Conservation (phyloP, 2,329 filamentous ascomycete species). For the Microsporum audouinii region DNA sequence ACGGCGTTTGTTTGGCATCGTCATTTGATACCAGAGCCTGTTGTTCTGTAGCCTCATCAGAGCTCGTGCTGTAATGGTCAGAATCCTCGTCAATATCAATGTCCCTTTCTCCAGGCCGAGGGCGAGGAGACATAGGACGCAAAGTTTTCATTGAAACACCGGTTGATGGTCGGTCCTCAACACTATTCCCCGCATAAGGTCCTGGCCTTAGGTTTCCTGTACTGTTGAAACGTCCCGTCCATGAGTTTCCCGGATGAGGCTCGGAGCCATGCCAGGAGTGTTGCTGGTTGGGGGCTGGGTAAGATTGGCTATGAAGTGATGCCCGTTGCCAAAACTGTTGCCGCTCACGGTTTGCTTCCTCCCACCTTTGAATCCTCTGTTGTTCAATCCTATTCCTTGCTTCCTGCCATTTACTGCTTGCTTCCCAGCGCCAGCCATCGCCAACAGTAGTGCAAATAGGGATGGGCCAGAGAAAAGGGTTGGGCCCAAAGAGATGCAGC, state of each 20-base stretch:
- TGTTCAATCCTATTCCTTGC: conserved; percentile 51
- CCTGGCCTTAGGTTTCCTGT: neutral
- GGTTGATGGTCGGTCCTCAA: conserved; percentile 24
- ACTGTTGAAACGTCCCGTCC: neutral
- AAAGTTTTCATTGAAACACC: conserved; percentile 36
- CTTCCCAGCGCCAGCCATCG: conserved; percentile 91
- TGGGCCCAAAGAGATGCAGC: conserved; percentile 66
- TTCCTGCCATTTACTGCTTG: conserved; percentile 65
- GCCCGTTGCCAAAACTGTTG: conserved; percentile 14
- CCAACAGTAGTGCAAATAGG: conserved; percentile 78
- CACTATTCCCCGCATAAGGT: neutral
- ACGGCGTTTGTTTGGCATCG: neutral
- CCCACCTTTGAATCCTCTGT: conserved; percentile 21
- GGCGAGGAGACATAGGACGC: conserved; percentile 29
- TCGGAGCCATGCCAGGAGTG: neutral
- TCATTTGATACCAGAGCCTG: neutral
- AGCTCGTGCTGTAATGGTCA: conserved; percentile 16
- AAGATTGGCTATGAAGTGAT: neutral
- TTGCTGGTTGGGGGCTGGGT: neutral
- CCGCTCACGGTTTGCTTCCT: conserved; percentile 25
- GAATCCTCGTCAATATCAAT: conserved; percentile 18
- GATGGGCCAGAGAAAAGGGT: conserved; percentile 60
- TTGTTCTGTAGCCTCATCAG: conserved; percentile 10
- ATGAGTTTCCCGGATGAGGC: neutral
- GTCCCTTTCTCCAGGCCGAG: conserved; percentile 25